Percentiles rank a stretch among this genome's conserved stretches.
These are phyloP conservation scores for Candida piceae DNA, from an alignment of 805 yeast genomes.

Conservation along the genomic window DNA sequence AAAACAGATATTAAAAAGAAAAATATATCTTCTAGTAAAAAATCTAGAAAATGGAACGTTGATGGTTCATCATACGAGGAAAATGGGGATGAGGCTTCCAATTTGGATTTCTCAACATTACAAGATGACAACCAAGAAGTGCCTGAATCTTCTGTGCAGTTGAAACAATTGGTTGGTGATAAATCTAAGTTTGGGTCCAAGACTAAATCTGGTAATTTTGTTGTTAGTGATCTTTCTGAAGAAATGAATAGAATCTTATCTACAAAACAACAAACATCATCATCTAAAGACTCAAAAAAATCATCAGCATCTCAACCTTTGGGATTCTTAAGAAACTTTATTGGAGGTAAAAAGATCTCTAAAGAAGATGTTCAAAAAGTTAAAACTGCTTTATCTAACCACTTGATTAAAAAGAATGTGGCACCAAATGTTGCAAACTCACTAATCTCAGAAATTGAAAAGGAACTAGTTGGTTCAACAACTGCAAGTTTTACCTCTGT, in stretches of 20 bases:
- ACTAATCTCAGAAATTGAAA: constrained; percentile 64
- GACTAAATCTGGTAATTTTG: constrained; percentile 51
- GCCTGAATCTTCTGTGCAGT: constrained; percentile 16
- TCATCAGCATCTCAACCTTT: constrained; percentile 36
- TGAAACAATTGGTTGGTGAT: constrained; percentile 34
- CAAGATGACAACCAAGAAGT: constrained; percentile 16
- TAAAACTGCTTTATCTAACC: constrained; percentile 62
- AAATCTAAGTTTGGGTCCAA: constrained; percentile 37
- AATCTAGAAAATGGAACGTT: constrained; percentile 59
- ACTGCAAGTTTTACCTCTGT: constrained; percentile 72
- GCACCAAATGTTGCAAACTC: constrained; percentile 83
- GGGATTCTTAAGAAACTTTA: constrained; percentile 52
- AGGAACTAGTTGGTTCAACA: constrained; percentile 65
- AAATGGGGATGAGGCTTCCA: constrained; percentile 30
- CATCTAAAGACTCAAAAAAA: constrained; percentile 3
- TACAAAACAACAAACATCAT: constrained; percentile 16
- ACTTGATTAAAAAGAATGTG: constrained; percentile 78
- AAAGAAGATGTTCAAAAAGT: constrained; percentile 62
- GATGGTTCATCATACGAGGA: constrained; percentile 53
- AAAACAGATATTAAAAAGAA: constrained; percentile 8
- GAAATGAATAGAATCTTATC: constrained; percentile 41
- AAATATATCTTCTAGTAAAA: constrained; percentile 28
- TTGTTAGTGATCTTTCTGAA: constrained; percentile 57
- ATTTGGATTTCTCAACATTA: constrained; percentile 51
- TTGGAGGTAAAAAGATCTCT: constrained; percentile 67